Base-by-base conservation (phyloP, 139 green algal species). In the Coelastrella sp. region DNA sequence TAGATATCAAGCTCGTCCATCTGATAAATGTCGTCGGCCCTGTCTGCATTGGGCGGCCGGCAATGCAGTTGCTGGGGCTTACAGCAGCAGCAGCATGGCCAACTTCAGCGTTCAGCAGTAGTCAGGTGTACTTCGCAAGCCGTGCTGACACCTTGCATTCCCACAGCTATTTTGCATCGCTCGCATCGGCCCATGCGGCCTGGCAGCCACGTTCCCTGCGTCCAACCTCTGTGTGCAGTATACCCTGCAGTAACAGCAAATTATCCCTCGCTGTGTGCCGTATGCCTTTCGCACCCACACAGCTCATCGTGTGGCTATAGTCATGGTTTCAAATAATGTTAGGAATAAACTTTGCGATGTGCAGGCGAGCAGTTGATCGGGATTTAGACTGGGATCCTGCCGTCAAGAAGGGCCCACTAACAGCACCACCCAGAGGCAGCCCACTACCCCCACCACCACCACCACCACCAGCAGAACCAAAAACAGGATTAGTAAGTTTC, bases 321-420 rank as follows among this genome's bases (percentile, higher is more conserved):
- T 78, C 3, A 78, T 78, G 7, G 20, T 78, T 0, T 25, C 8
- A 0, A 24, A 0, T 78, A 12, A 12, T 4, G 1, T 12, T 78
- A 27, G 15, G 10, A 24, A 78, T 35, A 27, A 3, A 78, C 10
- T 78, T 12, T 25, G 8, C 72, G 20, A 25, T 25, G 8, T 58
- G 58, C 88, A 91, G 80, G 57, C 88, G 81, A 17, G 92, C 92
- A n/a, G 90, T 94, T 6, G 92, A 94, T 49, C 88, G 90, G 0
- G 92, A 94, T 66, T 24, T 94, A 15, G 92, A 94, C 82, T 94
- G 92, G 92, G 92, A 94, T 81, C 91, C 91, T 7, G 89, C 58
- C 59, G 8, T 85, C 7, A 73, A 9, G 4, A 85, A 85, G 80
- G 58, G 60, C 8, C 80, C 78, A 24, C 10, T 83, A 5, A 85